Conservation (phyloP, 768 basidiomycete genomes). For the Russula brevipes region DNA sequence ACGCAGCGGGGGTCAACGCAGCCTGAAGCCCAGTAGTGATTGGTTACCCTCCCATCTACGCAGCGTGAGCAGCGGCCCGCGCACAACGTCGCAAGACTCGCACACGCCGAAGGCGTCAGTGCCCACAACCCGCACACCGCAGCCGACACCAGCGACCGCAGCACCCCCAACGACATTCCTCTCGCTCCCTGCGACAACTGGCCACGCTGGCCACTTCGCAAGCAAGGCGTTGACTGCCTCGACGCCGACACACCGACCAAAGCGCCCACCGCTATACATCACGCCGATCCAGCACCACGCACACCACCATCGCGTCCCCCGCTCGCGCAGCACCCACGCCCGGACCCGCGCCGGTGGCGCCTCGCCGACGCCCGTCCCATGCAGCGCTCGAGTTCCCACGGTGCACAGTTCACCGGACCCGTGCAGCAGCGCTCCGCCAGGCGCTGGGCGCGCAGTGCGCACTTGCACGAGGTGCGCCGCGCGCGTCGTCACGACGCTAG, state of each 20-base stretch:
- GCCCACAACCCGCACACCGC: background rate
- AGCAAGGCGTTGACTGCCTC: slow-evolving; percentile 5
- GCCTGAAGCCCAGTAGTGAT: slow-evolving; percentile 53
- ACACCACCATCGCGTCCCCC: background rate
- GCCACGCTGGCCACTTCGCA: background rate
- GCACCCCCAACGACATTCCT: background rate
- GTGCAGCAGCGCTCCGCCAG: slow-evolving; percentile 46
- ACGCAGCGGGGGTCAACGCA: slow-evolving; percentile 53
- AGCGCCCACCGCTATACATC: background rate
- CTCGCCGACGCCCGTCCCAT: slow-evolving; percentile 26
- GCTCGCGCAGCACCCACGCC: background rate
- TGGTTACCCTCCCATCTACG: slow-evolving; percentile 39
- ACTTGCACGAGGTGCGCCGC: slow-evolving; percentile 57
- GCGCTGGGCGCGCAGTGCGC: slow-evolving; percentile 60
- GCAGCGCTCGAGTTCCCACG: slow-evolving; percentile 44
- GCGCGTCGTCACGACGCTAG: background rate
- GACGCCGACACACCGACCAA: slow-evolving; percentile 12
- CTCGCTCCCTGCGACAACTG: background rate
- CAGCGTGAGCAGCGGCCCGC: slow-evolving; percentile 31
- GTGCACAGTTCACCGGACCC: slow-evolving; percentile 29
- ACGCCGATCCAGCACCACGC: slow-evolving; percentile 7
- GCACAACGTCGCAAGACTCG: background rate
- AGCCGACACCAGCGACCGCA: slow-evolving; percentile 15
- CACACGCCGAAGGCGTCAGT: background rate
- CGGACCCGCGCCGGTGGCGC: background rate